Conservation (phyloP, 345 rosid genomes). For the Erodium maritimum region DNA sequence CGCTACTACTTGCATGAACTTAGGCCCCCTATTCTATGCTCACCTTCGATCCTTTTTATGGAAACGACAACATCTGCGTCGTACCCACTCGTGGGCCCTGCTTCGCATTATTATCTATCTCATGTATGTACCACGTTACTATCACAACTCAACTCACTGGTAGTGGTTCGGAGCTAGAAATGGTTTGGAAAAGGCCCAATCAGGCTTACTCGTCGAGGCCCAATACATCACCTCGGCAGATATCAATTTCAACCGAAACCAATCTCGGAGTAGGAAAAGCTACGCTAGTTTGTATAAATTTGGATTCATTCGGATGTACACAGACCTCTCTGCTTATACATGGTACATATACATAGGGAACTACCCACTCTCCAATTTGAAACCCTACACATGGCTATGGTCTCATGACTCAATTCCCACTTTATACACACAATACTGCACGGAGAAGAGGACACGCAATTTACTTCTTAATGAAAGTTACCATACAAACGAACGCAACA, state of each 20-base stretch:
- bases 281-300: no score
- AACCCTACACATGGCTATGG: not conserved
- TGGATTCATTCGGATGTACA: no score
- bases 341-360: no score
- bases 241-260: no score
- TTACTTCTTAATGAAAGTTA: slow-evolving; percentile 54
- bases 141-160: no score
- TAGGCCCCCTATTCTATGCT: not conserved
- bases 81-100: not conserved
- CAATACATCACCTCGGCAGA: no score
- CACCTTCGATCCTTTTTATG: not conserved
- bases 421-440: not conserved
- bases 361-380: no score
- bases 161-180: no score
- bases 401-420: not conserved
- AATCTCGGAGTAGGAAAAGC: no score
- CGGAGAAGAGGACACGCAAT: slow-evolving; percentile 2
- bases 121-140: no score
- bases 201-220: no score
- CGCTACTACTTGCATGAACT: not conserved
- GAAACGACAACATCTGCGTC: not conserved
- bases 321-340: not conserved
- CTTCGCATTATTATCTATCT: not conserved
- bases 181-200: no score
- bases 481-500: slow-evolving; percentile 51